Conservation (phyloP, 352 stramenopile species). For the Pythium utonaiense region DNA sequence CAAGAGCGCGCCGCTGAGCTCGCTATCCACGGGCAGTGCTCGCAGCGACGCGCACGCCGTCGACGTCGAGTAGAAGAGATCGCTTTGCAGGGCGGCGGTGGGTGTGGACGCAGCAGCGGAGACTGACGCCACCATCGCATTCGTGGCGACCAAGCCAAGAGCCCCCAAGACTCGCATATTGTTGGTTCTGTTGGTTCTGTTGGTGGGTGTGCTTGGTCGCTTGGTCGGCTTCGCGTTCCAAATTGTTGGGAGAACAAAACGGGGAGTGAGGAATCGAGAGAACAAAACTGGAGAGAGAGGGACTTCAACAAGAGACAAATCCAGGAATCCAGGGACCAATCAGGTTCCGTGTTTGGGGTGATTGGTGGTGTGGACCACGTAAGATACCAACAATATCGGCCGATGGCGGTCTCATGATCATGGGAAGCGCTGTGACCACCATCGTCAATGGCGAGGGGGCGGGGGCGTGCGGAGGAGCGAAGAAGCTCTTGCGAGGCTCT, state of each 20-base stretch:
- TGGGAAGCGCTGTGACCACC: too few species aligned
- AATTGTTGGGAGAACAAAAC: not conserved
- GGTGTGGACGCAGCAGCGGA: not conserved
- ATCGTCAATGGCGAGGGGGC: too few species aligned
- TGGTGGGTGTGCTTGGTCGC: not conserved
- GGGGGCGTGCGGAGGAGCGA: too few species aligned
- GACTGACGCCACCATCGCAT: not conserved
- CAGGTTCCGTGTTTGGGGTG: too few species aligned
- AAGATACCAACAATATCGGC: not conserved
- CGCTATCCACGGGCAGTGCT: conserved; percentile 2
- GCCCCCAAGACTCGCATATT: conserved; percentile 2
- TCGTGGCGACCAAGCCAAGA: not conserved
- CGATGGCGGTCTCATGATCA: too few species aligned
- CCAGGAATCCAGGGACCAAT: conserved; percentile 4
- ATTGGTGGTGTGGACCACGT: conserved; percentile 12
- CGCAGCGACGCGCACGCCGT: conserved; percentile 10
- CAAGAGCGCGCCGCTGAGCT: conserved; percentile 20
- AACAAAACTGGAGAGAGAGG: conserved; percentile 18
- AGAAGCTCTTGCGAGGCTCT: too few species aligned
- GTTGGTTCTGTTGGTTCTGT: not conserved
- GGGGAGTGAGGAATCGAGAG: not conserved
- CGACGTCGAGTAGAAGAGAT: conserved; percentile 27
- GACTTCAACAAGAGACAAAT: conserved; percentile 24
- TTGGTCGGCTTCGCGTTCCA: too few species aligned
- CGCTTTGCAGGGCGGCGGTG: conserved; percentile 12